These are phyloP conservation scores for Tuber aestivum DNA, from an alignment of 495 filamentous ascomycete genomes.

Conservation along the genomic window DNA sequence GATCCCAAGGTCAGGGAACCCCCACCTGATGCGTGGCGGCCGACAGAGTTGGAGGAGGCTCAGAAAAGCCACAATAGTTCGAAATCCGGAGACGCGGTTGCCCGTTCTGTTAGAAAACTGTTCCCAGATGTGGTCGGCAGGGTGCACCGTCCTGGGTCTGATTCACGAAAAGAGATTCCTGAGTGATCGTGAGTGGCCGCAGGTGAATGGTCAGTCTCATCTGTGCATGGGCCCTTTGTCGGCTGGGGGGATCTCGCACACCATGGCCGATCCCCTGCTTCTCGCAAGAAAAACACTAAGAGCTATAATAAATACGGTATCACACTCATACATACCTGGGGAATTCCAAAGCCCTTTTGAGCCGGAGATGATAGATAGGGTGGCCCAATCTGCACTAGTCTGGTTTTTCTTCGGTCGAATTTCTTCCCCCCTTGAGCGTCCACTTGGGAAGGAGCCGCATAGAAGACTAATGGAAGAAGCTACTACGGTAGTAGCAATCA, in stretches of 20 bases:
- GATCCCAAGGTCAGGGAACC: slow-evolving; percentile 36
- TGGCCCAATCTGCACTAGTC: not conserved
- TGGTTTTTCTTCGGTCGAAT: not conserved
- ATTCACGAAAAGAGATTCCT: slow-evolving; percentile 18
- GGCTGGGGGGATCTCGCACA: slow-evolving; percentile 35
- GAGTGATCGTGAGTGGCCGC: slow-evolving; percentile 21
- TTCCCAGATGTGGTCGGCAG: slow-evolving; percentile 27
- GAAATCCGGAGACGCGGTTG: slow-evolving; percentile 23
- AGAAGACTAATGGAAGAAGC: slow-evolving; percentile 35
- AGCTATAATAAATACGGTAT: not conserved
- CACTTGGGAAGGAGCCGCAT: slow-evolving; percentile 21
- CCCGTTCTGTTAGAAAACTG: slow-evolving; percentile 12
- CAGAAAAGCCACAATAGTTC: slow-evolving; percentile 12
- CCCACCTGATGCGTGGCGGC: slow-evolving; percentile 20
- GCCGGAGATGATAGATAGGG: not conserved
- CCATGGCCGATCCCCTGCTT: slow-evolving; percentile 27
- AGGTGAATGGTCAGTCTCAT: slow-evolving; percentile 27
- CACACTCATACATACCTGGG: too few species aligned
- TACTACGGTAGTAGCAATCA: too few species aligned
- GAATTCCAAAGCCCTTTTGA: not conserved
- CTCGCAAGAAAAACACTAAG: not conserved
- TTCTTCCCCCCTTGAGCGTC: not conserved
- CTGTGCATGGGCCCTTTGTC: slow-evolving; percentile 27
- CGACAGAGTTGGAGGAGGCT: slow-evolving; percentile 30
- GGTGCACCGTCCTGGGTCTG: slow-evolving; percentile 27